These are phyloP conservation scores for Tympanopsis confertula DNA, from an alignment of 2,329 filamentous ascomycete species.

Conservation along the genomic window DNA sequence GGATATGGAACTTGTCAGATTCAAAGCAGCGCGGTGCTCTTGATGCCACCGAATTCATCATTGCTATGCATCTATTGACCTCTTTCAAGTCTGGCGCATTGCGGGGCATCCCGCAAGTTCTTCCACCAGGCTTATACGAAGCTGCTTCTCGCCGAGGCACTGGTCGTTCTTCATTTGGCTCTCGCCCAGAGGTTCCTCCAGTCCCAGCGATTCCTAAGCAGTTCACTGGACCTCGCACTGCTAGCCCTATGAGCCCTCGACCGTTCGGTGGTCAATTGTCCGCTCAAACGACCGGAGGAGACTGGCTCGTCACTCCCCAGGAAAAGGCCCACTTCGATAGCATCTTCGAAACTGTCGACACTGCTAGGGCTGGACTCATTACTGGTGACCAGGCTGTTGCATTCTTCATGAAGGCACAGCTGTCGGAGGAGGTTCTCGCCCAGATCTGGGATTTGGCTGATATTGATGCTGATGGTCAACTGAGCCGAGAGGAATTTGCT, in stretches of 20 bases:
- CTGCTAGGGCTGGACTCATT: conserved; percentile 67
- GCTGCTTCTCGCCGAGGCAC: conserved; percentile 64
- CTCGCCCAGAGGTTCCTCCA: conserved; percentile 34
- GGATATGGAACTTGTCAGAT: conserved; percentile 91
- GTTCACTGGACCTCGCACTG: conserved; percentile 59
- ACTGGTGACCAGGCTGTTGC: conserved; percentile 88
- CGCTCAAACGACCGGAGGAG: conserved; percentile 36
- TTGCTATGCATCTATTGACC: conserved; percentile 93
- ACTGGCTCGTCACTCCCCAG: conserved; percentile 72
- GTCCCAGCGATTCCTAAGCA: conserved; percentile 70
- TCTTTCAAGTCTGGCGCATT: conserved; percentile 79
- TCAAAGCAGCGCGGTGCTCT: conserved; percentile 83
- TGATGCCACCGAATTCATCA: conserved; percentile 83
- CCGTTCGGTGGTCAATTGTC: conserved; percentile 31
- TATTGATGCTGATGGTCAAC: conserved; percentile 76
- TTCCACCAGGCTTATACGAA: conserved; percentile 81
- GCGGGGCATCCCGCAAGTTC: conserved; percentile 64
- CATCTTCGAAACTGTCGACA: conserved; percentile 77
- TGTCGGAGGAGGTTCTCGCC: conserved; percentile 78
- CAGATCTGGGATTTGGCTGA: conserved; percentile 97
- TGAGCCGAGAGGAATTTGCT: conserved; percentile 84
- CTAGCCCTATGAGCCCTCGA: conserved; percentile 41
- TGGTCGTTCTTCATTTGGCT: conserved; percentile 28
- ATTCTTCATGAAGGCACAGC: conserved; percentile 84
- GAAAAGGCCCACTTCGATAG: conserved; percentile 84